phyloP scores from a whole-genome alignment of 2,329 filamentous ascomycete genomes.

The Hymenotorrendiella dingleyae region DNA sequence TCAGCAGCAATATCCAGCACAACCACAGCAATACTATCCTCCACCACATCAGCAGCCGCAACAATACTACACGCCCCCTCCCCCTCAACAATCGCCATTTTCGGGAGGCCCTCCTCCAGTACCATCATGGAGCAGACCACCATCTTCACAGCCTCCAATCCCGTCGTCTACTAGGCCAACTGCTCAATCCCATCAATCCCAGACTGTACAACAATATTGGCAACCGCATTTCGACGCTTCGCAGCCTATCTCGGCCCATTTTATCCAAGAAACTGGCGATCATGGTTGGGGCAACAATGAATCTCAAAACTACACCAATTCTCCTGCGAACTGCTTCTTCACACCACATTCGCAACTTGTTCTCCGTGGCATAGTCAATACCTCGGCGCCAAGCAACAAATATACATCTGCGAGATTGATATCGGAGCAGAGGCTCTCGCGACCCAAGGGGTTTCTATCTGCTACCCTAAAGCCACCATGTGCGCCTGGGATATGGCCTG shows the following conservation, averaged over 20 bases:
- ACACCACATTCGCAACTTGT: slow-evolving; percentile 46
- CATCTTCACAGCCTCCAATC: not conserved
- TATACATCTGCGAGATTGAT: slow-evolving; percentile 52
- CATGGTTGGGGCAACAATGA: slow-evolving; percentile 59
- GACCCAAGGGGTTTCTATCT: slow-evolving; percentile 46
- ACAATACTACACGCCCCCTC: not conserved
- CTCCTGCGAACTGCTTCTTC: slow-evolving; percentile 47
- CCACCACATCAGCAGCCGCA: not conserved
- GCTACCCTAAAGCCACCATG: slow-evolving; percentile 47
- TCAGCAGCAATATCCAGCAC: not conserved
- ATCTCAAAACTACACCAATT: slow-evolving; percentile 49
- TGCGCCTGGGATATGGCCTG: slow-evolving; percentile 53
- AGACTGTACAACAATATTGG: slow-evolving; percentile 39
- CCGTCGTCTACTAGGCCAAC: slow-evolving; percentile 2
- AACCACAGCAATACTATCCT: slow-evolving; percentile 1
- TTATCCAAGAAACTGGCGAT: slow-evolving; percentile 49
- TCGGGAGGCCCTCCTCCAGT: not conserved
- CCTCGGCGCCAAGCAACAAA: slow-evolving; percentile 36
- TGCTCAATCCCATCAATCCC: too few relatives aligned
- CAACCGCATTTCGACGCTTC: slow-evolving; percentile 43
- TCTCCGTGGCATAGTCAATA: slow-evolving; percentile 40
- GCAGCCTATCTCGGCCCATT: slow-evolving; percentile 43
- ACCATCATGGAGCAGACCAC: not conserved
- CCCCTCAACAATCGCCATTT: slow-evolving; percentile 1
- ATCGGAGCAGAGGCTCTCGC: slow-evolving; percentile 43